Conservation (phyloP, 805 yeast genomes). For the Jamesozyma jinghongensis region DNA sequence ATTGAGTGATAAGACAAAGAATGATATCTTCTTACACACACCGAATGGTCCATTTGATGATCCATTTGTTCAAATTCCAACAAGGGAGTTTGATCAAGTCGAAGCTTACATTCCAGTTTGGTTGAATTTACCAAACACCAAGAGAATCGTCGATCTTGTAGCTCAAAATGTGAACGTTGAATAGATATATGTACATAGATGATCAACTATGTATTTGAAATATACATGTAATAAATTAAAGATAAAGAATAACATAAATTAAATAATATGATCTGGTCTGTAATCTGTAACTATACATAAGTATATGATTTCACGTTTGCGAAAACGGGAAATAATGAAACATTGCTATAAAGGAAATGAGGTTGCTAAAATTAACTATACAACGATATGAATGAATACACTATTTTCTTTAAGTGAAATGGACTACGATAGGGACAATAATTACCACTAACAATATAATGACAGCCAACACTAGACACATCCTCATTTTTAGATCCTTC, state of each 20-base stretch:
- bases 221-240: no score
- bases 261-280: no score
- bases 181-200: background rate
- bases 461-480: constrained; percentile 76
- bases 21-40: constrained; percentile 60
- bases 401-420: constrained; percentile 43
- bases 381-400: background rate
- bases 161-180: constrained; percentile 66
- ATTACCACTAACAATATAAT: constrained; percentile 75
- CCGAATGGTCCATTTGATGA: constrained; percentile 71
- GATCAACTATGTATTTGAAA: background rate
- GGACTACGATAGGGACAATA: constrained; percentile 89
- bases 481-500: constrained; percentile 93
- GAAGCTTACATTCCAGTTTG: constrained; percentile 94
- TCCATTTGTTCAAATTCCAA: constrained; percentile 66
- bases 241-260: no score
- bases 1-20: constrained; percentile 33
- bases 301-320: no score
- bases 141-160: constrained; percentile 80
- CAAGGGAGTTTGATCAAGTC: constrained; percentile 69
- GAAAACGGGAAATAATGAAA: background rate
- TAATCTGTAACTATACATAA: no score
- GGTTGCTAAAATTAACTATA: background rate
- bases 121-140: constrained; percentile 80
- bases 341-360: background rate